These are phyloP conservation scores for Thermomyces lanuginosus DNA, from an alignment of 2,329 filamentous ascomycete genomes.

Conservation along the genomic window DNA sequence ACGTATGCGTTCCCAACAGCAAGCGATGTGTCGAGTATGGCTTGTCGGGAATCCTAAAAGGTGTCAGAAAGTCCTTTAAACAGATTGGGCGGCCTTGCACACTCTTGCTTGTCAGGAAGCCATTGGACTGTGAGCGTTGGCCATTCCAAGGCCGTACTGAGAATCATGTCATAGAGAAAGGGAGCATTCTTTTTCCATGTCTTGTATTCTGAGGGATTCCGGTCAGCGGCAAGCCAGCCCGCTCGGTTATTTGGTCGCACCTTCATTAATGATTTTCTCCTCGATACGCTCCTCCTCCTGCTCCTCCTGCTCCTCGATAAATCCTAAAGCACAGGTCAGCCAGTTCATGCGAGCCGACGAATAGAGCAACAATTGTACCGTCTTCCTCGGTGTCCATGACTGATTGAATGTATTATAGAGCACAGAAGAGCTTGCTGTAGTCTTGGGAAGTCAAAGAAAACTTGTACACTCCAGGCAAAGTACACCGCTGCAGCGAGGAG, in stretches of 20 bases:
- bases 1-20: slow-evolving; percentile 87
- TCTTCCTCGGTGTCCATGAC: slow-evolving; percentile 23
- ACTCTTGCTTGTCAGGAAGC: slow-evolving; percentile 86
- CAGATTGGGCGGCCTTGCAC: too few relatives aligned
- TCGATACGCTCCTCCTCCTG: slow-evolving; percentile 60
- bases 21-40: slow-evolving; percentile 77
- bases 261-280: slow-evolving; percentile 88
- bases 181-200: slow-evolving; percentile 99
- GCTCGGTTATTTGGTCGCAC: slow-evolving; percentile 22
- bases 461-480: too few relatives aligned
- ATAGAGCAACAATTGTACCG: slow-evolving; percentile 9
- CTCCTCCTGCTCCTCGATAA: slow-evolving; percentile 26
- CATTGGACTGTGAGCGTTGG: slow-evolving; percentile 94
- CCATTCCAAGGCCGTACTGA: slow-evolving; percentile 91
- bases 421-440: too few relatives aligned
- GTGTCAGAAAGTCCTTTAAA: too few relatives aligned
- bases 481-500: too few relatives aligned
- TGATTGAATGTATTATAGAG: neutral
- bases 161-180: slow-evolving; percentile 94
- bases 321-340: slow-evolving; percentile 10
- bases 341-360: too few relatives aligned
- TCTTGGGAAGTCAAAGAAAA: too few relatives aligned
- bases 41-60: slow-evolving; percentile 54
- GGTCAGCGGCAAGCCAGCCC: slow-evolving; percentile 1
- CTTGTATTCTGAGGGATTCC: slow-evolving; percentile 67